Evolutionary conservation across 1,139 yeast species (phyloP), one percentile per base, ranked within the genome.

Genomic region (Magnusiomyces ingens): DNA sequence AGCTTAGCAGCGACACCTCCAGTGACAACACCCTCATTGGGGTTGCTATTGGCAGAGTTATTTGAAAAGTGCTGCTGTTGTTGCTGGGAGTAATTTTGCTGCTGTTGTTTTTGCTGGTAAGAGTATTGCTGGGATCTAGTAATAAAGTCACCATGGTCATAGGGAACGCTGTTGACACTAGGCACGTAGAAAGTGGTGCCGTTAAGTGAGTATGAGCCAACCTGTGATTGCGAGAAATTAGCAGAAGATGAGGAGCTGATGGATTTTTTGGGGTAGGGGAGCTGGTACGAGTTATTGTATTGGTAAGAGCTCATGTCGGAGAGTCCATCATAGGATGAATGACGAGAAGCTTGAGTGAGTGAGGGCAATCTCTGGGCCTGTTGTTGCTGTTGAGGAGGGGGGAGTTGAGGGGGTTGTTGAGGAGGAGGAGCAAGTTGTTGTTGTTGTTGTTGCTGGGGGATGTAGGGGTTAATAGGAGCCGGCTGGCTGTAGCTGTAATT

Each of bases 1-100:
- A 88, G 75, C 35, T 81, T 84, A 10, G 85, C 76, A 51, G 85
- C 77, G 51, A 88, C 91, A 53, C 96, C 95, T 48, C 96, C 94
- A 55, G 78, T 67, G 61, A 62, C 59, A 18, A 53, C 62, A 18
- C 63, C 60, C 55, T 62, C 67, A 37, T 41, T 59, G 62, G 36
- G 57, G 58, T 43, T 57, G 64, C 43, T 40, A 55, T 48, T 57
- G 61, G 17, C 3, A 13, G n/a, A n/a, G 11, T 12, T 13, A n/a
- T 5, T 5, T 26, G 56, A 56, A 29, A 56, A 60, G 17, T 55
- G 60, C 26, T 55, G 60, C 42, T 58, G 62, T 17, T 52, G 57
- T 32, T 54, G 60, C 41, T 52, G 56, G 38, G 53, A 58, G 53
- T 54, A 58, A 37, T 29, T 37, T 43, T 29, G 32, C 49, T 40